Base-by-base conservation (phyloP, 1,284 basidiomycete species). In the Chiua sp. region DNA sequence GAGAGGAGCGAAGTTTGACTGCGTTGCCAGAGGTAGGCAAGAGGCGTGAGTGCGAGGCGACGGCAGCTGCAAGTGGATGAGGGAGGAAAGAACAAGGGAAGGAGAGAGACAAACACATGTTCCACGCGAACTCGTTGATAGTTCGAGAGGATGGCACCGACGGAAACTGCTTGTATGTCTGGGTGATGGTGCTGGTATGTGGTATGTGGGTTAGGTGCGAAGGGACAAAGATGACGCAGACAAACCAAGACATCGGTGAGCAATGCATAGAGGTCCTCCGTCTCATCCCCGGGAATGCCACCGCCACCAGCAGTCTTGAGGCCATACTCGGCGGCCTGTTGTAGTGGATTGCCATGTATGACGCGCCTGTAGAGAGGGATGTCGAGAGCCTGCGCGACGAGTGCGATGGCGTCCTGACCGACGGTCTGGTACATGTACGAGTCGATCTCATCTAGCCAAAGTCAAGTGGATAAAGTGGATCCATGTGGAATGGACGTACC, bases 371-470 rank as follows among this genome's bases (percentile, higher is more conserved):
- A 95, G 22, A 98, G 83, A 5, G 98, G 98, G 2, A 98, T 85
- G 8, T 87, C 88, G 65, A 99, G 81, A 1, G 97, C 94, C 56
- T 84, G 78, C 12, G 95, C 95, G 57, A 99, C 90, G 53, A 93
- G 82, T 56, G 95, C 88, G 52, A 99, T 91, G 7, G 94, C 93
- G 65, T 96, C 93, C 72, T 98, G 97, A 0, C 96, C 98, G 42
- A 99, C 96, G 10, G 97, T 98, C 75, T 99, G 98, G 75, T 98
- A 99, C 77, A 99, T 86, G 80, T 97, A 99, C 49, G 97, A 98
- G 77, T 99, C 97, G 68, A 98, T 87, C 80, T 99, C 98, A 81
- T 98, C 98, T 98, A 75, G 64, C 66, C 13, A 13, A 49, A n/a
- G 53, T 35, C 59, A 63, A 66, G 66, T 68, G 59, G 63, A 51